Evolutionary conservation across 805 yeast genomes (phyloP).

Genomic region (Pichia heedii): DNA sequence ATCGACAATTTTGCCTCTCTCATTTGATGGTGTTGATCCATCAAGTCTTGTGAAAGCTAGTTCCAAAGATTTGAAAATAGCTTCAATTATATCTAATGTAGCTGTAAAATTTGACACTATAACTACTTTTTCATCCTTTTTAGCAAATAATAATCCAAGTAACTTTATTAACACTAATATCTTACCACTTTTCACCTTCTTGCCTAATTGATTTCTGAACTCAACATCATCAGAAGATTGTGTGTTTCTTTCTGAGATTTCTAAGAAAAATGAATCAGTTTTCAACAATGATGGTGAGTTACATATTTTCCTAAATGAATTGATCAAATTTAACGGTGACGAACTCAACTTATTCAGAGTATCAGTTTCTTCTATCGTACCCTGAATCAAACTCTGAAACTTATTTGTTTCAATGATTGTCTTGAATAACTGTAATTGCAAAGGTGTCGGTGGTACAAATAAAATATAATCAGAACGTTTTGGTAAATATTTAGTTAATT

Average conservation of each 20-base stretch:
- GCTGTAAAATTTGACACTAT: conserved; percentile 82
- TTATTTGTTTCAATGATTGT: conserved; percentile 35
- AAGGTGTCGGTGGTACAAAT: conserved; percentile 65
- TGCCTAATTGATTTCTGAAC: conserved; percentile 24
- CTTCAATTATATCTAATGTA: conserved; percentile 70
- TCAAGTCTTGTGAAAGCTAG: conserved; percentile 60
- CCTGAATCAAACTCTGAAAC: conserved; percentile 23
- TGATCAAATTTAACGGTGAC: conserved; percentile 59
- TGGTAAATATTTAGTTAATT: conserved; percentile 51
- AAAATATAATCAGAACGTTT: conserved; percentile 67
- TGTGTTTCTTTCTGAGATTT: conserved; percentile 16
- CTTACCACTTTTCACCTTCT: conserved; percentile 48
- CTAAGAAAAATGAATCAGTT: conserved; percentile 39
- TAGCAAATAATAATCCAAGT: conserved; percentile 31
- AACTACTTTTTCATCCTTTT: conserved; percentile 63
- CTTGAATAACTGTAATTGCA: conserved; percentile 49
- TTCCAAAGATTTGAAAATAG: conserved; percentile 38
- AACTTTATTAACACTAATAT: conserved; percentile 49
- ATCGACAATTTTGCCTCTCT: conserved; percentile 57
- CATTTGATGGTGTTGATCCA: conserved; percentile 68
- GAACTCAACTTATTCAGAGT: conserved; percentile 9
- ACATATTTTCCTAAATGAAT: conserved; percentile 69
- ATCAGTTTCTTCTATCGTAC: conserved; percentile 3
- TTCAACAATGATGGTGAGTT: conserved; percentile 64
- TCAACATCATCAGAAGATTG: conserved; percentile 14